A percentile compares a stretch with the other conserved stretches of the same genome.
Evolutionary conservation across 2,329 filamentous ascomycete species (phyloP).

Genomic region (Magnaporthiopsis poae): DNA sequence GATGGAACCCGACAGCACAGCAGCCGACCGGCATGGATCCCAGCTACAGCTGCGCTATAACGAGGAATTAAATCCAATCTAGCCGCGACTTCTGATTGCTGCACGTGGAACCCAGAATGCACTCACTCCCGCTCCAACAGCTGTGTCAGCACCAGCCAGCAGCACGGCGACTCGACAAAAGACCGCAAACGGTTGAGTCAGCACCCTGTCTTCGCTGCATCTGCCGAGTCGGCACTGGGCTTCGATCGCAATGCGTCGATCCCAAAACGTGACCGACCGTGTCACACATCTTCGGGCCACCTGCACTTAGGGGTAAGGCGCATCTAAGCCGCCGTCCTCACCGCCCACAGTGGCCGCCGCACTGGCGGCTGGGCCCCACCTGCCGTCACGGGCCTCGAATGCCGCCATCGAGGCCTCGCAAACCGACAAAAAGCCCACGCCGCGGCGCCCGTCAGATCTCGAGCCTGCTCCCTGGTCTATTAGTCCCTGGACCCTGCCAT

Average conservation of each 20-base stretch:
- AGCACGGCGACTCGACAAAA: no score
- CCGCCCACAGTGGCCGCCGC: not conserved
- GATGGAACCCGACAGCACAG: no score
- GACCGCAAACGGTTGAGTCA: not conserved
- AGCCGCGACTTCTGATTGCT: no score
- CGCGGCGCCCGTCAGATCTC: conserved; percentile 4
- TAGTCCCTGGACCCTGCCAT: no score
- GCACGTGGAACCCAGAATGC: no score
- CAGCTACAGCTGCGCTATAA: no score
- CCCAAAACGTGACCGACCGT: no score
- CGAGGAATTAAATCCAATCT: no score
- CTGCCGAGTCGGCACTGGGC: not conserved
- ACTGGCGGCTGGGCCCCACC: not conserved
- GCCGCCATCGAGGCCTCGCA: not conserved
- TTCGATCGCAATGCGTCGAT: not conserved
- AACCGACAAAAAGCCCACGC: not conserved
- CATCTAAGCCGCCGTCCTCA: no score
- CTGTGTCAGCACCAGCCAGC: no score
- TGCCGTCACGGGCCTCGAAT: not conserved
- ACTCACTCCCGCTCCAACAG: no score
- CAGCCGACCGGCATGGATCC: not conserved
- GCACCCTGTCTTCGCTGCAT: not conserved
- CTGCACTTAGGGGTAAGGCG: conserved; percentile 14
- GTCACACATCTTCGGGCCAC: conserved; percentile 8
- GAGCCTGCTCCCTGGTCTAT: no score